Conservation (phyloP, 2,329 filamentous ascomycete species). For the Talaromyces sp. region DNA sequence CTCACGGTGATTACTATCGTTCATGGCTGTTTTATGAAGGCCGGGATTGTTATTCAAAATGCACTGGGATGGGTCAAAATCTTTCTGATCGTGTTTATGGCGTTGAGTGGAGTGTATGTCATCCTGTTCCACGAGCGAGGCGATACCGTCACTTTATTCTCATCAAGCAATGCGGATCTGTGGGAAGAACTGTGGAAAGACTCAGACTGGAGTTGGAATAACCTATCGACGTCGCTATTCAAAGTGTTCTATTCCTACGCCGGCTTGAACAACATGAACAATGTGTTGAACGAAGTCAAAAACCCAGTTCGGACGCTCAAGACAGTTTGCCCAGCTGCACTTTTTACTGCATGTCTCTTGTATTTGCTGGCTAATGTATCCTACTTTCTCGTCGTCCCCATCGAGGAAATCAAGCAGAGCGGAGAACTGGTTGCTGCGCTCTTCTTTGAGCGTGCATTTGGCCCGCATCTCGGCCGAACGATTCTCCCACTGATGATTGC, state of each 20-base stretch:
- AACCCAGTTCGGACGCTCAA: constrained; percentile 62
- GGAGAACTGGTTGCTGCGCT: constrained; percentile 64
- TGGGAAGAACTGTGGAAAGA: constrained; percentile 58
- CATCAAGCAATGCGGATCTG: background rate
- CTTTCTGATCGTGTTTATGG: constrained; percentile 56
- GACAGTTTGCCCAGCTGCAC: constrained; percentile 55
- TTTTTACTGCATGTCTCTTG: constrained; percentile 57
- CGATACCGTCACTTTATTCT: background rate
- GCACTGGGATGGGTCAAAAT: constrained; percentile 60
- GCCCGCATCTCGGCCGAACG: constrained; percentile 50
- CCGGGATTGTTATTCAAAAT: constrained; percentile 57
- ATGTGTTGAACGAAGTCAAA: constrained; percentile 66
- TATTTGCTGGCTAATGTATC: constrained; percentile 64
- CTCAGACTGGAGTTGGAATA: constrained; percentile 64
- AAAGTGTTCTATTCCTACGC: constrained; percentile 65
- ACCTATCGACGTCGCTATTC: constrained; percentile 58
- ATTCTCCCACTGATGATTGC: constrained; percentile 62
- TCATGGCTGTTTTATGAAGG: constrained; percentile 54
- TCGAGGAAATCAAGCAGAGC: constrained; percentile 61
- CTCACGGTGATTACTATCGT: constrained; percentile 54
- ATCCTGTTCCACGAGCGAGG: constrained; percentile 41
- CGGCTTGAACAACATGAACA: constrained; percentile 62
- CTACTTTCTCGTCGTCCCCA: constrained; percentile 60
- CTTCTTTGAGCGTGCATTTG: constrained; percentile 62
- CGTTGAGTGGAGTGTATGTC: constrained; percentile 55